Conservation (phyloP, 148 eudicot species). For the Rhododendron williamsianum region DNA sequence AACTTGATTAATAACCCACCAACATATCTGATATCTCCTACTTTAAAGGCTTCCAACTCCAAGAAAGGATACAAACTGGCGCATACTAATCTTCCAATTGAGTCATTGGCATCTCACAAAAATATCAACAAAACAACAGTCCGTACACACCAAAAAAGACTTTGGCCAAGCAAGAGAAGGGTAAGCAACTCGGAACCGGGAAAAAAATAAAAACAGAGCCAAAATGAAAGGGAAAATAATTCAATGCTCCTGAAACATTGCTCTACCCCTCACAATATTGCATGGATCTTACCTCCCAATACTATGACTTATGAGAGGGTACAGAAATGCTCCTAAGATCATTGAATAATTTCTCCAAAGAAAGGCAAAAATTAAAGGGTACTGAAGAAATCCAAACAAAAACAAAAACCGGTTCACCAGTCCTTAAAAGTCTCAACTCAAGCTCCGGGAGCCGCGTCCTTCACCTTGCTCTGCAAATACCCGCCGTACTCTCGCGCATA, state of each 20-base stretch:
- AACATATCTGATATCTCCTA: too few relatives aligned
- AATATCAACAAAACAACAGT: not conserved
- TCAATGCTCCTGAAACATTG: not conserved
- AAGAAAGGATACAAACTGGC: too few relatives aligned
- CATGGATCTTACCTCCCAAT: not conserved
- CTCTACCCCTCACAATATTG: not conserved
- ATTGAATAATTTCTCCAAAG: not conserved
- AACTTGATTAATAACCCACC: too few relatives aligned
- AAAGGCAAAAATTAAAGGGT: not conserved
- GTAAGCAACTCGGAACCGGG: too few relatives aligned
- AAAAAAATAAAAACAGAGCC: not conserved
- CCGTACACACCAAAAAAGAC: not conserved
- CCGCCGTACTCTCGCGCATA: conserved; percentile 93
- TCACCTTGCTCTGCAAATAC: conserved; percentile 64
- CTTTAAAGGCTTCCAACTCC: too few relatives aligned
- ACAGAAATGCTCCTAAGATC: not conserved
- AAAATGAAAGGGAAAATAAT: not conserved
- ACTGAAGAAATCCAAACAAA: not conserved
- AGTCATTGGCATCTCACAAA: not conserved
- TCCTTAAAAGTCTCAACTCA: conserved; percentile 17
- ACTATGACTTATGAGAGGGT: not conserved
- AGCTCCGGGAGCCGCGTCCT: conserved; percentile 96
- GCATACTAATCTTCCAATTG: too few relatives aligned
- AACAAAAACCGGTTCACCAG: not conserved
- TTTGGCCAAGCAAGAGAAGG: too few relatives aligned